Evolutionary conservation across 176 grass and related monocot genomes (phyloP).

Genomic region (Musa beccarii): DNA sequence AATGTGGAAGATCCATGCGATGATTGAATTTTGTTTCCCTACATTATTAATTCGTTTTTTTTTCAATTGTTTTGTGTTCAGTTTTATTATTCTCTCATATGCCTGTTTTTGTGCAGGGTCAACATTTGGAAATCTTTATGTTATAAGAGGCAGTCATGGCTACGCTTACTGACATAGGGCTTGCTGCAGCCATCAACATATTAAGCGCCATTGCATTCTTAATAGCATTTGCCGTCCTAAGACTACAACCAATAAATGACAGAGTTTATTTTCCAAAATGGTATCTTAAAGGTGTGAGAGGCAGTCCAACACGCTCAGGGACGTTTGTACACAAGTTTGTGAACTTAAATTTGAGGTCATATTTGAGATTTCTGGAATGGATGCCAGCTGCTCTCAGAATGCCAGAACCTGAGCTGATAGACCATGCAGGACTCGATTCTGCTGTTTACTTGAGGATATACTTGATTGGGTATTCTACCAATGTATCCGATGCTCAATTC

Average conservation of each 20-base stretch:
- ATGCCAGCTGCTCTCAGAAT: slow-evolving; percentile 16
- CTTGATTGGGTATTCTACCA: slow-evolving; percentile 8
- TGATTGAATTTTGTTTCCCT: no score
- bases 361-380: slow-evolving; percentile 12
- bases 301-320: background rate
- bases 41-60: background rate
- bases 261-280: slow-evolving; percentile 17
- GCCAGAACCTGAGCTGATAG: slow-evolving; percentile 18
- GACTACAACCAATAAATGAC: slow-evolving; percentile 9
- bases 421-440: slow-evolving; percentile 21
- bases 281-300: slow-evolving; percentile 12
- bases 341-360: slow-evolving; percentile 11
- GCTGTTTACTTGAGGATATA: slow-evolving; percentile 17
- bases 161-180: slow-evolving; percentile 5
- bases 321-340: background rate
- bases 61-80: background rate
- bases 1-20: no score
- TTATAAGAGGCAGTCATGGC: slow-evolving; percentile 5
- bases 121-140: background rate
- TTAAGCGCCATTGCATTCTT: background rate
- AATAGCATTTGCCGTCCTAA: slow-evolving; percentile 6
- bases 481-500: background rate
- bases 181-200: slow-evolving; percentile 14
- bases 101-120: background rate
- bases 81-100: background rate